Base-by-base conservation (phyloP, 2,329 filamentous ascomycete genomes). In the Sporothrix phasma region DNA sequence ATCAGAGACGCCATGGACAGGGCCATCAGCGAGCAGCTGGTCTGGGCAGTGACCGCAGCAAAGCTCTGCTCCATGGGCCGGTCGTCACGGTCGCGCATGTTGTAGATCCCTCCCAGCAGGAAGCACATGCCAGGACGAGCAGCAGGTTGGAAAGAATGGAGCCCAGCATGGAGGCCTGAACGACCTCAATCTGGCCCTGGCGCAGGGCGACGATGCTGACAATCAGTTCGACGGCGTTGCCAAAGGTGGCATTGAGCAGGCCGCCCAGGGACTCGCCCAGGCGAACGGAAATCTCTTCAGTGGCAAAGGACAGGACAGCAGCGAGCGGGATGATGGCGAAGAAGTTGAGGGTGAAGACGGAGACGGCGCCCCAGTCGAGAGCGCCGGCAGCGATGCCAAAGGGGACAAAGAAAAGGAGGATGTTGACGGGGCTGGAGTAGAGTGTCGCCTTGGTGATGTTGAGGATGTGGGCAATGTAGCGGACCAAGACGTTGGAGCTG, bases 71-170 rank as follows among this genome's bases (percentile, higher is more conserved):
- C 87, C 51, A 75, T 78, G 68, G 82, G 83, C 58, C 77, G 74
- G 45, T 87, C 86, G 19, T 82, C 79, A 39, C 77, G 72, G 66
- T 81, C 79, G 64, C 78, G 78, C 72, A 81, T 81, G 76, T 86
- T 85, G 67, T 81, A 80, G 66, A 91, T 77, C 37, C 89, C 89
- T 63, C 89, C 89, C 63, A 89, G 82, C 68, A 92, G 79, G 77
- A 95, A 97, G 73, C 88, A 94, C 85, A 92, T 95, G 64, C 91
- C 78, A 96, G 78, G 54, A 96, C 90, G 15, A 96, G 83, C 3
- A 96, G 83, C 65, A 97, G 76, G 73, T 97, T 97, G 47, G 92
- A 96, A 24, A 97, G 80, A 74, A 97, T 96, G 74, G 88, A 92
- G 61, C 92, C 92, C 67, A 97, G 90, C 46, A 97, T 80, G 0